Evolutionary conservation across 1,139 yeast genomes (phyloP), one percentile per base, ranked within the genome.

Genomic region (Arxiozyma telluris): DNA sequence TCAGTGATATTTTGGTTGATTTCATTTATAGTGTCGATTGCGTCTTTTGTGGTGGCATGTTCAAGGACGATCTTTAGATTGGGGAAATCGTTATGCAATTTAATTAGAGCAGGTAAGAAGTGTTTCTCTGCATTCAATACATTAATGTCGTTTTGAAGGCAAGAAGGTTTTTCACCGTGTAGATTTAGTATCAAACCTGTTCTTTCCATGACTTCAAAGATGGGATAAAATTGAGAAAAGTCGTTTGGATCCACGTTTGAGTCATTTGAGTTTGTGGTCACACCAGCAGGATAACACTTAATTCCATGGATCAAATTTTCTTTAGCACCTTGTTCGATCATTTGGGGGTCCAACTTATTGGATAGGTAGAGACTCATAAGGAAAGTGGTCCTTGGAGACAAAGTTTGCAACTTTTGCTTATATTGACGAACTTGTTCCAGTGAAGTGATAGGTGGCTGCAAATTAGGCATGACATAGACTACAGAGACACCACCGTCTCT

Each of bases 281-380:
- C 99, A 50, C 99, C 99, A 1, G 98, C 97, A 38, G 98, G 98
- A 68, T 94, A 93, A 69, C 96, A 90, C 69, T 93, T 94, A 59
- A 90, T 87, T 55, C 95, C 96, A 44, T 86, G 83, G 44, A 90
- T 82, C 52, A 84, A 84, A 3, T 84, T 84, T 17, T 73, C 67
- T 56, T 76, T 70, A n/a, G 93, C 94, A 38, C 97, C 97, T 61
- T 81, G 79, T 54, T 79, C 81, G 55, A 93, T 83, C 48, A 89
- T 74, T 60, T 87, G 95, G 0, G 98, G 97, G 0, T 96, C 87
- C 60, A 93, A 75, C 1, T 82, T 87, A 53, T 79, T 82, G 51
- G 85, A 79, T 50, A 93, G 77, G 64, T 94, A 93, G 60, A 93
- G 82, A 9, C 96, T 83, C 98, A 93, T 93, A 62, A 91, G 76